Evolutionary conservation across 768 basidiomycete species (phyloP).

Genomic region (Gymnopilus junonius): DNA sequence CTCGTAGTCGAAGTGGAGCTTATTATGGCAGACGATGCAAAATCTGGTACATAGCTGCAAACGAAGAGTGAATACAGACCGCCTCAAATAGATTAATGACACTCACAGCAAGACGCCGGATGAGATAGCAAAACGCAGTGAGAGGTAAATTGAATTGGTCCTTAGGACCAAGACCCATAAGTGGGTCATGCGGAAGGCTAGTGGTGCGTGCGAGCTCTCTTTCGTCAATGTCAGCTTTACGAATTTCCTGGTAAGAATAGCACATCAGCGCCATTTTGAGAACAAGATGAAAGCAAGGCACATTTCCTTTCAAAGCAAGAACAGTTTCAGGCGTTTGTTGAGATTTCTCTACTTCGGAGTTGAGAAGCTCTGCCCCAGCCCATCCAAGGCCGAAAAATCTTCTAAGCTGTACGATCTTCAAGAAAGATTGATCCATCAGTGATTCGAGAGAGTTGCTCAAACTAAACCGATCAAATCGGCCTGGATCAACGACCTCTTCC

Average conservation of each 20-base stretch:
- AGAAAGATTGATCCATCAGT: constrained; percentile 58
- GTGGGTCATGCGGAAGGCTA: constrained; percentile 59
- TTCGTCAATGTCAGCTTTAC: constrained; percentile 51
- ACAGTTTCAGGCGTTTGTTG: constrained; percentile 47
- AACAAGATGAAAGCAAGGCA: constrained; percentile 19
- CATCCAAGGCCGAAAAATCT: constrained; percentile 61
- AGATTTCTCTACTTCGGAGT: constrained; percentile 45
- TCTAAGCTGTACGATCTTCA: constrained; percentile 56
- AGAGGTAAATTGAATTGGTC: constrained; percentile 60
- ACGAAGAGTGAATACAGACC: background rate
- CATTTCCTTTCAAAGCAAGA: constrained; percentile 34
- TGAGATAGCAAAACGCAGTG: constrained; percentile 66
- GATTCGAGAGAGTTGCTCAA: constrained; percentile 67
- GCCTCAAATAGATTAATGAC: background rate
- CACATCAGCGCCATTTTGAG: background rate
- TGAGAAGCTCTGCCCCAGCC: constrained; percentile 68
- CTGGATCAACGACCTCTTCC: constrained; percentile 39
- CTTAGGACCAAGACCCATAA: constrained; percentile 34
- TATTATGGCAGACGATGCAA: constrained; percentile 78
- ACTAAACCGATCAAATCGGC: constrained; percentile 62
- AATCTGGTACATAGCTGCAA: constrained; percentile 65
- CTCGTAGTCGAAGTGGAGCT: constrained; percentile 53
- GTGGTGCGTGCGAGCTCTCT: constrained; percentile 40
- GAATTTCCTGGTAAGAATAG: constrained; percentile 33
- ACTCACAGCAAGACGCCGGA: constrained; percentile 64